Percentiles rank a stretch among this genome's conserved stretches.
Conservation (phyloP, 306 rosid genomes). For the Mimosa bimucronata region DNA sequence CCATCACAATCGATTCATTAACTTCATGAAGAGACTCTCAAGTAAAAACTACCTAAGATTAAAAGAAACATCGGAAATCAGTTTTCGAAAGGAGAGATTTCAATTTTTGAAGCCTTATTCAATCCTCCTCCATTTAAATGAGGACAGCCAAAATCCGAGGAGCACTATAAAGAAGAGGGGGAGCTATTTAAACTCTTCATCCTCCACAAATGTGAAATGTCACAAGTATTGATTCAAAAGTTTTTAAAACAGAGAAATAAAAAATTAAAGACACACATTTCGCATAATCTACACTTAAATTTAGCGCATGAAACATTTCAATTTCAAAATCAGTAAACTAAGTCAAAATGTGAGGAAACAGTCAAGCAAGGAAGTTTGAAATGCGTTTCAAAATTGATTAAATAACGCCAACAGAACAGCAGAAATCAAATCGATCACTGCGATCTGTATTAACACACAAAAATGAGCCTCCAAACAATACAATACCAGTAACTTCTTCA, state of each 20-base stretch:
- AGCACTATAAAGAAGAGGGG: neutral
- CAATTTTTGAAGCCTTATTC: constrained; percentile 15
- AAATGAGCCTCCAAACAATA: neutral
- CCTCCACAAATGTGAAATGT: constrained; percentile 4
- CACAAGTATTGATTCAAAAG: neutral
- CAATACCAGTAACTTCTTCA: constrained; percentile 74
- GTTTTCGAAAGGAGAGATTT: constrained; percentile 11
- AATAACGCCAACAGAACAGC: constrained; percentile 37
- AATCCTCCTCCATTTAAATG: constrained; percentile 20
- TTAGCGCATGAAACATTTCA: constrained; percentile 29
- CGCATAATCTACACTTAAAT: neutral
- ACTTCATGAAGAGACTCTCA: neutral
- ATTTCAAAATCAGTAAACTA: constrained; percentile 29
- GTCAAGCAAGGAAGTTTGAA: neutral
- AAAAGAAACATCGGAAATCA: neutral
- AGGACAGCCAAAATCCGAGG: neutral
- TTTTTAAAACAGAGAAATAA: neutral
- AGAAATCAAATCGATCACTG: constrained; percentile 32
- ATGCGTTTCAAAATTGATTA: neutral
- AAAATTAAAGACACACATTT: constrained; percentile 15
- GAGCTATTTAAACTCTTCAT: neutral
- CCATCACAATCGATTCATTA: neutral
- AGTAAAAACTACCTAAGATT: neutral
- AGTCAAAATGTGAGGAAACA: neutral
- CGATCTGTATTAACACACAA: constrained; percentile 35